phyloP scores from a whole-genome alignment of 371 early-diverging fungal genomes.

The Mucor racemosus region DNA sequence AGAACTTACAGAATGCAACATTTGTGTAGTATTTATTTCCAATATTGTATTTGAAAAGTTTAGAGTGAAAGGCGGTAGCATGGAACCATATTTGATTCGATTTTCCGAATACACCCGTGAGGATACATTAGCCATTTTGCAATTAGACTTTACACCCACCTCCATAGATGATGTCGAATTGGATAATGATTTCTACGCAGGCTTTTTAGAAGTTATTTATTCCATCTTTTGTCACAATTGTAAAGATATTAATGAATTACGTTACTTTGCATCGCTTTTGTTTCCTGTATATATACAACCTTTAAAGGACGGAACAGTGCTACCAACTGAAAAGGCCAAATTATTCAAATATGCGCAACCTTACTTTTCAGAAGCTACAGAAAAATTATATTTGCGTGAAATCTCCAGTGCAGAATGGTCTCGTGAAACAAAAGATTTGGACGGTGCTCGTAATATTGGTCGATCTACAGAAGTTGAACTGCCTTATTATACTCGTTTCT shows the following conservation, averaged over 20 bases:
- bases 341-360: constrained; percentile 75
- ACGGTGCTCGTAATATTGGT: not conserved
- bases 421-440: constrained; percentile 39
- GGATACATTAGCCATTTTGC: constrained; percentile 74
- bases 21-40: constrained; percentile 76
- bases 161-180: constrained; percentile 22
- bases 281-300: constrained; percentile 86
- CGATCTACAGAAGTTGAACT: constrained; percentile 46
- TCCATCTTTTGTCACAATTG: constrained; percentile 79
- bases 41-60: constrained; percentile 84
- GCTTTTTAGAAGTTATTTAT: constrained; percentile 75
- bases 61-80: constrained; percentile 65
- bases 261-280: constrained; percentile 76
- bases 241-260: constrained; percentile 84
- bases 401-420: constrained; percentile 86
- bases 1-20: constrained; percentile 66
- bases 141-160: constrained; percentile 62
- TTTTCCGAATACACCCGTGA: constrained; percentile 77
- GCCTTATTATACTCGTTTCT: constrained; percentile 82
- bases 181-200: constrained; percentile 67
- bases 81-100: constrained; percentile 68
- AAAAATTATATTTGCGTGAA: constrained; percentile 83
- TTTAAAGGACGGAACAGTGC: constrained; percentile 70
- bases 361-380: constrained; percentile 79
- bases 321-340: constrained; percentile 64